Base-by-base conservation (phyloP, 2,329 filamentous ascomycete species). In the Fusarium transvaalense region DNA sequence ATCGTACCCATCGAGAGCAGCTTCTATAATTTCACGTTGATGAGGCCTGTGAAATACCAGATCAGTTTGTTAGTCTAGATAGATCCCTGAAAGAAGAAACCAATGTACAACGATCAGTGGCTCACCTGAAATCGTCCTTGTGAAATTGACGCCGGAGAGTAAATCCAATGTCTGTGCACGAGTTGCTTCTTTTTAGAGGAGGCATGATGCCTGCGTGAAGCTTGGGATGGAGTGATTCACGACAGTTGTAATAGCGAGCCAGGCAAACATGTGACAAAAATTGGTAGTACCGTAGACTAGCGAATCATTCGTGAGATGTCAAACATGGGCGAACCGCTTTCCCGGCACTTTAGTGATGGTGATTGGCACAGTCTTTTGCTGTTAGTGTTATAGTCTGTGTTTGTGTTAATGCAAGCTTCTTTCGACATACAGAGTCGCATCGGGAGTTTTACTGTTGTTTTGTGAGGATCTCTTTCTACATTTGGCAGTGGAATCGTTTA, bases 21-120 rank as follows among this genome's bases (percentile, higher is more conserved):
- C 92, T 60, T 86, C 84, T 56, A 98, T 95, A 58, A 97, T 94
- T 75, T 98, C 94, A 62, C 92, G 89, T 76, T 97, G 95, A 37
- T 92, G 83, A 13, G 94, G 93, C 72, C 93, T 94, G 64, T 15
- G 42, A 53, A 53, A 37, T n/a, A 38, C 35, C 43, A 41, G 25
- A 38, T 35, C 43, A 41, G 25, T 29, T 21, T 31, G 38, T 67
- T 19, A 65, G n/a, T n/a, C n/a, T n/a, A n/a, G n/a, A n/a, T n/a
- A n/a, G 39, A 17, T 29, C 10, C 14, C 39, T 43, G 29, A 25
- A 45, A 34, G 42, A 19, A 25, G 42, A 42, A 31, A 10, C 25
- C 14, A 8, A 29, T 25, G 23, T 39, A 38, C 31, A 56, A 38
- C 31, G 56, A 43, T 34, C 23, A 17, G 12, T 8, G 27, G 7